These are phyloP conservation scores for Pseudozyma sp. DNA, from an alignment of 1,284 basidiomycete species.

Conservation along the genomic window DNA sequence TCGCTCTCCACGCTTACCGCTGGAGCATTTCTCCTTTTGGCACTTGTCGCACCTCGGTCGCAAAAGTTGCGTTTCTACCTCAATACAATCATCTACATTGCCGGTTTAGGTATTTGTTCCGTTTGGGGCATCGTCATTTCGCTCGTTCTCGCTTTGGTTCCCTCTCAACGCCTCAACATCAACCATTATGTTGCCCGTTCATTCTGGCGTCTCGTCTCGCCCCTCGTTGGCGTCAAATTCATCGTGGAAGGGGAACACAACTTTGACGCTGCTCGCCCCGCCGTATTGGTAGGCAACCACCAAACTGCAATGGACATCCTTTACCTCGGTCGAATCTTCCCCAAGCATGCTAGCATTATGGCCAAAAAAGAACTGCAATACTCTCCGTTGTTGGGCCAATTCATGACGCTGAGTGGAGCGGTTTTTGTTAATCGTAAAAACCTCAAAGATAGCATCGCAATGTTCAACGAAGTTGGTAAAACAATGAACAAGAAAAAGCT, in stretches of 20 bases:
- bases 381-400: slow-evolving; percentile 88
- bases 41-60: slow-evolving; percentile 59
- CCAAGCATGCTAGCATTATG: slow-evolving; percentile 85
- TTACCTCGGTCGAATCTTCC: slow-evolving; percentile 87
- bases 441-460: slow-evolving; percentile 78
- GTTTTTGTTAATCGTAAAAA: slow-evolving; percentile 94
- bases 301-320: slow-evolving; percentile 73
- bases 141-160: slow-evolving; percentile 78
- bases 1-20: slow-evolving; percentile 51
- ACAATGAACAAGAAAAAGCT: slow-evolving; percentile 79
- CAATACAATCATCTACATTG: slow-evolving; percentile 75
- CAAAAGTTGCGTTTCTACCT: slow-evolving; percentile 59
- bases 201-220: slow-evolving; percentile 81
- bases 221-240: slow-evolving; percentile 78
- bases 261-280: slow-evolving; percentile 74
- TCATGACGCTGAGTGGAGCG: slow-evolving; percentile 87
- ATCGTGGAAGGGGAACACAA: slow-evolving; percentile 88
- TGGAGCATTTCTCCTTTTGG: slow-evolving; percentile 52
- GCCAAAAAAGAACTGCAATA: slow-evolving; percentile 91
- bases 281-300: slow-evolving; percentile 89
- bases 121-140: slow-evolving; percentile 81
- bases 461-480: slow-evolving; percentile 82
- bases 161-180: slow-evolving; percentile 81
- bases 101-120: slow-evolving; percentile 79
- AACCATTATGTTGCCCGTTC: slow-evolving; percentile 85